Conservation (phyloP, 2,329 filamentous ascomycete genomes). For the Dothistroma septosporum region DNA sequence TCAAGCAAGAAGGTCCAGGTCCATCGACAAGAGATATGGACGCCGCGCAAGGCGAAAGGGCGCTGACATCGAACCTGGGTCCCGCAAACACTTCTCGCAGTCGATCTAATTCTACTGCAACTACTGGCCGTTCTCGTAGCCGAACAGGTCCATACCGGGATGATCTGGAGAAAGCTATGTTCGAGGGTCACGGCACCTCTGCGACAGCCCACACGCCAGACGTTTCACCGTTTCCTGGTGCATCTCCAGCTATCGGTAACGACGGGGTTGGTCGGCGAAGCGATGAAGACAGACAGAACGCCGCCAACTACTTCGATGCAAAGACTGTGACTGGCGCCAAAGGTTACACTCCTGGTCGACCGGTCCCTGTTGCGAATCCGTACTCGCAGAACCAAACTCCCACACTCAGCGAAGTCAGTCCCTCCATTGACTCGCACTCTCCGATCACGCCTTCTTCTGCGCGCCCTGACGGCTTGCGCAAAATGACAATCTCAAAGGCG, state of each 20-base stretch:
- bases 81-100: conserved; percentile 38
- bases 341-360: conserved; percentile 20
- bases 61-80: conserved; percentile 18
- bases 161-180: conserved; percentile 50
- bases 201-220: conserved; percentile 23
- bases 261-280: conserved; percentile 10
- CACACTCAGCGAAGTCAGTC: conserved; percentile 46
- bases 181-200: conserved; percentile 41
- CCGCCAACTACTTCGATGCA: conserved; percentile 29
- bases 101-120: conserved; percentile 53
- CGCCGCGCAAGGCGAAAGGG: conserved; percentile 11
- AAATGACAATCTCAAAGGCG: conserved; percentile 57
- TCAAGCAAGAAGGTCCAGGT: conserved; percentile 19
- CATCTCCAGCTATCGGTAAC: conserved; percentile 18
- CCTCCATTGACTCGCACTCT: conserved; percentile 33
- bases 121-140: conserved; percentile 52
- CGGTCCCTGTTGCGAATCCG: conserved; percentile 32
- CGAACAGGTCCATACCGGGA: conserved; percentile 49
- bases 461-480: conserved; percentile 41
- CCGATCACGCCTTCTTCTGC: conserved; percentile 33
- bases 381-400: conserved; percentile 54
- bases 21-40: conserved; percentile 8
- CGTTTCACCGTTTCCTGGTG: conserved; percentile 12
- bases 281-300: conserved; percentile 12
- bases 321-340: conserved; percentile 14